Base-by-base conservation (phyloP, 2,329 filamentous ascomycete species). In the Lachnellula subtilissima region DNA sequence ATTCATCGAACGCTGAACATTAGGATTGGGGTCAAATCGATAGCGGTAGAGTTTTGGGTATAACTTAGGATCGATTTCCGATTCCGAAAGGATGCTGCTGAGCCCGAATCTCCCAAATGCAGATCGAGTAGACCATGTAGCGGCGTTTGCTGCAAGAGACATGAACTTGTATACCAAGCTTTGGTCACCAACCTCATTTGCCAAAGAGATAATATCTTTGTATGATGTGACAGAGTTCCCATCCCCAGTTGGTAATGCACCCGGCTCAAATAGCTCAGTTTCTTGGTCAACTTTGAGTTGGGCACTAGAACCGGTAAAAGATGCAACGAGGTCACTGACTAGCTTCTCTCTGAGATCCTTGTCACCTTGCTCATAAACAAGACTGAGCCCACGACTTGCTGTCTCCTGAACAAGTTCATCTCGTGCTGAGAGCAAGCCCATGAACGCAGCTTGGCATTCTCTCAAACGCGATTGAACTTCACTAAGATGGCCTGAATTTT, bases 131-230 rank as follows among this genome's bases (percentile, higher is more conserved):
- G 91, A 93, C 94, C 94, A 99, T 15, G 96, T 95, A 0, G 92
- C 91, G 48, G 96, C 95, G 67, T 97, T 96, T 1, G 91, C 91
- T 2, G 94, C 94, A 63, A 99, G 80, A 0, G 92, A 93, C 94
- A 99, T 99, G 74, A 99, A 97, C 59, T 92, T 91, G 76, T 99
- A 99, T 1, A 97, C 89, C n/a, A 99, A 78, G 64, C 89, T 92
- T 56, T 94, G 93, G 67, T 99, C 93, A 11, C 94, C 94, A 36
- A 97, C 92, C 73, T 99, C 94, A 45, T 93, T 90, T n/a, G 94
- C 94, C 48, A 99, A 78, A 64, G 81, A 94, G 72, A 99, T 89
- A 63, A 99, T 97, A 68, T 99, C 94, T 70, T 96, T 96, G 76
- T 99, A 99, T 0, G 93, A 97, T 0, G 91, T 97, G 54, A 97